Conservation (phyloP, 2,329 filamentous ascomycete genomes). For the Nemania bipapillata region DNA sequence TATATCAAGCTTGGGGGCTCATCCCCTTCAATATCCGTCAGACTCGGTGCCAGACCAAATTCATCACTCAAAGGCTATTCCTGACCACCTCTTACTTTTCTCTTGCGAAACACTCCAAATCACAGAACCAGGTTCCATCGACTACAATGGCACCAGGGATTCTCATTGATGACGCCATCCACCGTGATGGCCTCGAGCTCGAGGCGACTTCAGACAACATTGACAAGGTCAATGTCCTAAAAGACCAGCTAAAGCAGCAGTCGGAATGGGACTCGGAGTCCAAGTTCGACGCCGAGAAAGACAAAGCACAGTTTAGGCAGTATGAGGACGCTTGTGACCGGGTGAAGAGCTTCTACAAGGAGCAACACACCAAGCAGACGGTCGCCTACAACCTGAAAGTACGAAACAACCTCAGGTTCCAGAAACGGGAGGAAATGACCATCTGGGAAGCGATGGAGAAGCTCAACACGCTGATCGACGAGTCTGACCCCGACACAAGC, state of each 20-base stretch:
- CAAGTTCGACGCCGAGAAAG: constrained; percentile 77
- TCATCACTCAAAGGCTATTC: neutral
- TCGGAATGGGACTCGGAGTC: constrained; percentile 61
- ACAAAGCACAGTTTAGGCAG: constrained; percentile 83
- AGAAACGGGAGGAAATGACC: constrained; percentile 75
- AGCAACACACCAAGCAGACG: constrained; percentile 76
- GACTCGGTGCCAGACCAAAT: constrained; percentile 1
- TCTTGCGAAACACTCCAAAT: neutral
- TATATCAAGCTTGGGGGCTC: constrained; percentile 37
- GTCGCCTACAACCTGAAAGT: constrained; percentile 86
- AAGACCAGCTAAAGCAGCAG: constrained; percentile 56
- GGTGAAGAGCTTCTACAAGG: constrained; percentile 86
- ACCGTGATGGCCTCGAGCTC: constrained; percentile 52
- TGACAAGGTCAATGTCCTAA: constrained; percentile 66
- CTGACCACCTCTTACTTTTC: neutral
- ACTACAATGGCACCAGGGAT: constrained; percentile 49
- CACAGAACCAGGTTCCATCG: neutral
- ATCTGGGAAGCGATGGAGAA: constrained; percentile 94
- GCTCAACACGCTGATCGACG: constrained; percentile 88
- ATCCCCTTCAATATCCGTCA: constrained; percentile 1
- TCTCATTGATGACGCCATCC: constrained; percentile 45
- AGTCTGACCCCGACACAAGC: constrained; percentile 88
- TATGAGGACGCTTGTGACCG: constrained; percentile 85
- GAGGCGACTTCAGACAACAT: constrained; percentile 61
- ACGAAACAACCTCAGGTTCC: constrained; percentile 75